A percentile compares a stretch with the other conserved stretches of the same genome.
Conservation (phyloP, 306 rosid species). For the Phaseolus lunatus region DNA sequence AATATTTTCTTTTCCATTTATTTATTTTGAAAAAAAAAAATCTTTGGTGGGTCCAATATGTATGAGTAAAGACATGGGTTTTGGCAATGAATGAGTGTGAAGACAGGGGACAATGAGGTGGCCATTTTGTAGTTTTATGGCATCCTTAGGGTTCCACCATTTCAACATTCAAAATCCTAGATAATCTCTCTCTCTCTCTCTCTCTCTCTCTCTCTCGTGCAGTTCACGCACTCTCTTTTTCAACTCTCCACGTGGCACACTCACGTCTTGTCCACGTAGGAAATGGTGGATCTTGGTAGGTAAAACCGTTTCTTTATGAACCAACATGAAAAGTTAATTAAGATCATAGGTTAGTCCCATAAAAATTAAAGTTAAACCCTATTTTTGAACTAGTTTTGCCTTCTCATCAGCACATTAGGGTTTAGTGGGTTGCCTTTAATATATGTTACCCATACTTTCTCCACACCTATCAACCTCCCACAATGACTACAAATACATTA, state of each 20-base stretch:
- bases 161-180: constrained; percentile 54
- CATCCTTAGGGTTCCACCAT: constrained; percentile 62
- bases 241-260: constrained; percentile 51
- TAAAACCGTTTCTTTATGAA: constrained; percentile 59
- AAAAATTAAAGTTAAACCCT: constrained; percentile 15
- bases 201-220: too few relatives aligned
- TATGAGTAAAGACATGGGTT: constrained; percentile 31
- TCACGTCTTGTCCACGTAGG: constrained; percentile 56
- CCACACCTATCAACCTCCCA: not conserved
- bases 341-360: constrained; percentile 12
- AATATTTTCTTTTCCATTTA: not conserved
- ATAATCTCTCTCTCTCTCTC: constrained; percentile 44
- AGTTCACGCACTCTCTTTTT: not conserved
- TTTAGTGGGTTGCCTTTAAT: constrained; percentile 1
- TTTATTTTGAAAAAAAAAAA: not conserved
- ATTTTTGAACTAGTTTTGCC: constrained; percentile 3
- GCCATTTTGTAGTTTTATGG: constrained; percentile 47
- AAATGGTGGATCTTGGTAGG: constrained; percentile 52
- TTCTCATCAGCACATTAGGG: not conserved
- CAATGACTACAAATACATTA: not conserved
- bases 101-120: constrained; percentile 53
- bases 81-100: constrained; percentile 53
- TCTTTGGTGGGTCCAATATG: not conserved
- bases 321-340: constrained; percentile 45
- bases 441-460: not conserved